Conservation (phyloP, 495 filamentous ascomycete genomes). For the Glutinoglossum americanum region DNA sequence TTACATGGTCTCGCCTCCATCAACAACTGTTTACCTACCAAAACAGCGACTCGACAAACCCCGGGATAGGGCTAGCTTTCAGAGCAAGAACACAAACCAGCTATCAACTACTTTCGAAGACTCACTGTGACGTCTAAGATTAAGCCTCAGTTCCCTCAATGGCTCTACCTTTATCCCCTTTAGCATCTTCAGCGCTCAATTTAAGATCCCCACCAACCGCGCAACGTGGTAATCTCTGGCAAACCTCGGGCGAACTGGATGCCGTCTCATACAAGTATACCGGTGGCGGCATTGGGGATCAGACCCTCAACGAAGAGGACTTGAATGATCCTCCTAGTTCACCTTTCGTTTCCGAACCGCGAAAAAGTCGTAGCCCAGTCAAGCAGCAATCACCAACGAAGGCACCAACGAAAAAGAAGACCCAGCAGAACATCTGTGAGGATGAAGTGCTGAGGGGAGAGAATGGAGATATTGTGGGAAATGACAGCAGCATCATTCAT, state of each 20-base stretch:
- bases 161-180: background rate
- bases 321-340: background rate
- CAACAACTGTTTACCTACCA: too few relatives aligned
- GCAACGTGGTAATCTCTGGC: background rate
- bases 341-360: background rate
- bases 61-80: background rate
- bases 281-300: background rate
- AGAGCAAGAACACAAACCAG: too few relatives aligned
- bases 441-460: background rate
- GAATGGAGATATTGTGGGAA: background rate
- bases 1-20: background rate
- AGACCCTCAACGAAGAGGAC: background rate
- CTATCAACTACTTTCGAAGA: background rate
- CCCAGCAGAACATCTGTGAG: background rate
- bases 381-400: background rate
- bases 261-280: background rate
- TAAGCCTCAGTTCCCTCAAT: background rate
- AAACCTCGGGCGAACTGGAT: background rate
- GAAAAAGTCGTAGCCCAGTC: background rate
- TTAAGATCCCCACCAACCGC: background rate
- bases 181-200: constrained; percentile 1
- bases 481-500: background rate
- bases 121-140: background rate
- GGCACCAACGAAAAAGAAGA: background rate
- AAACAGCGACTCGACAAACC: background rate